These are phyloP conservation scores for Ceratocystis variospora DNA, from an alignment of 2,329 filamentous ascomycete genomes.

Conservation along the genomic window DNA sequence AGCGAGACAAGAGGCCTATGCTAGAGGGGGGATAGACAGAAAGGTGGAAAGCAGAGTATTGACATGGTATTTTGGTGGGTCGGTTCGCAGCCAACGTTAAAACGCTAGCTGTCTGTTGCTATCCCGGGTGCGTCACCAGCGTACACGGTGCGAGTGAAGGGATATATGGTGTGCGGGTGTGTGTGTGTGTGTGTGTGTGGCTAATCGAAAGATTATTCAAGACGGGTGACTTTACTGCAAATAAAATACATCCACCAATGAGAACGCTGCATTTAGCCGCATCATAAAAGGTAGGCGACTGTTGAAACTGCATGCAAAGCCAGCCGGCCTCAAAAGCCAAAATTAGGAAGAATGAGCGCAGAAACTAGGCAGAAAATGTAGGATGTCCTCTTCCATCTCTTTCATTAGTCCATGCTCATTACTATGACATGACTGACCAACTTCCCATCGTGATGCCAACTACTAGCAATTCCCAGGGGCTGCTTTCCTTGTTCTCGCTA, in stretches of 20 bases:
- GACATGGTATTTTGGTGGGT: background rate
- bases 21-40: background rate
- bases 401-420: background rate
- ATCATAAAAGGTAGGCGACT: background rate
- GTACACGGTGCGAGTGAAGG: too few relatives aligned
- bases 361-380: too few relatives aligned
- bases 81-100: background rate
- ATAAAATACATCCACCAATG: background rate
- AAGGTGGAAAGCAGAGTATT: background rate
- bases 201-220: too few relatives aligned
- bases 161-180: too few relatives aligned
- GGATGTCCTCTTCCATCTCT: too few relatives aligned
- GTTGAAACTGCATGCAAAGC: slow-evolving; percentile 2
- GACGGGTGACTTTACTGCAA: too few relatives aligned
- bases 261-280: background rate
- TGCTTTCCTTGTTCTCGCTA: background rate
- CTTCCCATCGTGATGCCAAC: background rate
- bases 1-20: background rate
- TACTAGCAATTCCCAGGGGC: background rate
- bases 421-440: background rate
- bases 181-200: too few relatives aligned
- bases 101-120: too few relatives aligned
- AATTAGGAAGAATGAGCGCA: background rate
- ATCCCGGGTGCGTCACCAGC: too few relatives aligned
- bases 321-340: background rate